phyloP scores from a whole-genome alignment of 352 stramenopile species.

The Globisporangium splendens region DNA sequence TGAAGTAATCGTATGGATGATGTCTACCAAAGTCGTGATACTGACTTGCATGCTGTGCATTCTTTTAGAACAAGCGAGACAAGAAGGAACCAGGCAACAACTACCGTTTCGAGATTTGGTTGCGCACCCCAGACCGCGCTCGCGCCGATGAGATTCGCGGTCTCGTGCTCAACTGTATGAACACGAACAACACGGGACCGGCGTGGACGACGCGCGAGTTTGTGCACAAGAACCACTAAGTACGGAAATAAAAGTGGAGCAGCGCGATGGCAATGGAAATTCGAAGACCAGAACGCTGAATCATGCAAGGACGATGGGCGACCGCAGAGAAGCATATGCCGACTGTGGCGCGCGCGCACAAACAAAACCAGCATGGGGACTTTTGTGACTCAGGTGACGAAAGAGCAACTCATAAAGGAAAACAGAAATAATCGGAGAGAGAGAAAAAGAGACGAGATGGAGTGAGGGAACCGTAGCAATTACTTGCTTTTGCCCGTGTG shows the following conservation, averaged over 20 bases:
- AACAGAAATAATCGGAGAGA: no score
- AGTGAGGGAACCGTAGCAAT: no score
- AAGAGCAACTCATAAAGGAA: no score
- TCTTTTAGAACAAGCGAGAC: constrained; percentile 74
- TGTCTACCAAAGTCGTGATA: constrained; percentile 6
- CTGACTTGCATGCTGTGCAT: neutral
- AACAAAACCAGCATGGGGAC: no score
- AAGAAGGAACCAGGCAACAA: constrained; percentile 81
- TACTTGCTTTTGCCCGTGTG: no score
- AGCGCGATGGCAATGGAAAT: neutral
- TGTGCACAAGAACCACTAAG: constrained; percentile 82
- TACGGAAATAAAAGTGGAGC: no score
- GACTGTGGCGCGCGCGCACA: no score
- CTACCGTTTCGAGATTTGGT: constrained; percentile 86
- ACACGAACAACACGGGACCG: constrained; percentile 43
- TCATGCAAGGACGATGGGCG: neutral
- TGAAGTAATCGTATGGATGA: neutral
- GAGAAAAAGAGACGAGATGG: no score
- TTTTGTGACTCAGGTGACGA: no score
- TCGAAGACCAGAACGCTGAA: neutral
- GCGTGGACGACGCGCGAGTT: constrained; percentile 61
- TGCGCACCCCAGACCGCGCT: constrained; percentile 54
- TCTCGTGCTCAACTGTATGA: constrained; percentile 66
- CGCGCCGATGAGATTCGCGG: constrained; percentile 74
- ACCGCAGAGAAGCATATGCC: no score